Base-by-base conservation (phyloP, 805 yeast genomes). In the Kluyveromyces starmeri region DNA sequence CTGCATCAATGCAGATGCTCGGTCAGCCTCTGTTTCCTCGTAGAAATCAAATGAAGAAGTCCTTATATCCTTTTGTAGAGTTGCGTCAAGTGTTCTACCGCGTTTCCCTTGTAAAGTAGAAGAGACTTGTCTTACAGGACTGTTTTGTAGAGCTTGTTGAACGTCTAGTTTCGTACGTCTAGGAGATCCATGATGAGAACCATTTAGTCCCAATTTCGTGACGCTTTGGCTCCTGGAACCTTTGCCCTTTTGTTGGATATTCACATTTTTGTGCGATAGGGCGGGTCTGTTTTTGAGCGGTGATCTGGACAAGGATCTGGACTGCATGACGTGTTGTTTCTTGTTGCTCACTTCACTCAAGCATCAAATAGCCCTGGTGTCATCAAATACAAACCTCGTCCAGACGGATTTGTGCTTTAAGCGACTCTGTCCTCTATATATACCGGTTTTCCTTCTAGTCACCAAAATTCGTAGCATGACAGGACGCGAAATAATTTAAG, bases 201-300 rank as follows among this genome's bases (percentile, higher is more conserved):
- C 16, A 10, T 14, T 23, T 8, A 8, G 10, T 12, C 7, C 13
- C 5, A 14, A 14, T 30, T 30, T 30, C 26, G 16, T 21, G 4
- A 28, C 34, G 7, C 24, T 26, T 28, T 43, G 44, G 15, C 37
- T 22, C 21, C 39, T 47, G n/a, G n/a, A n/a, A n/a, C n/a, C n/a
- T 6, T 23, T 23, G 14, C 26, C 26, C 11, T 6, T 6, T 12
- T 14, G 7, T 23, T n/a, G 11, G 10, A 39, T 28, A 32, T 52
- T 52, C 5, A 49, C 40, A 34, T 39, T 48, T 36, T 47, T 52
- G 26, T 43, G 39, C 10, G 43, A 32, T 11, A 52, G 37, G 3
- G 48, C 52, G 7, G 48, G 34, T 36, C 55, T 47, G 30, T 41
- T 38, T 35, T 41, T 50, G 2, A 35, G 14, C 10, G 53, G 52